Base-by-base conservation (phyloP, 2,329 filamentous ascomycete species). In the Calonectria leucothoes region DNA sequence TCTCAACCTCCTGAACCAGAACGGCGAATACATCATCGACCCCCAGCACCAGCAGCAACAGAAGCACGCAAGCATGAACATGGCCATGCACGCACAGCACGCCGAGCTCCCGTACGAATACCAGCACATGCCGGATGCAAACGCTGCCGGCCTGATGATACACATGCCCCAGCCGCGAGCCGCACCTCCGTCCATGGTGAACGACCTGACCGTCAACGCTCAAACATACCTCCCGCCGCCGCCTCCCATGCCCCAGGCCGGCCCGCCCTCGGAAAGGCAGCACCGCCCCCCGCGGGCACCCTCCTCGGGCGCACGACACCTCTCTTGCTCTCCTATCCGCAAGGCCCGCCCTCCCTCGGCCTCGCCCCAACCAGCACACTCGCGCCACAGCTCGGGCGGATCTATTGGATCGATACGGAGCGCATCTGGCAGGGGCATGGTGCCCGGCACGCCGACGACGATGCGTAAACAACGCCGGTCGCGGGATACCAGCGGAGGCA, bases 231-330 rank as follows among this genome's bases (percentile, higher is more conserved):
- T 85, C 12, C 81, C 82, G 7, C 82, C 82, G 25, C 84, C 82
- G 8, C 82, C 79, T 29, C 81, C 83, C 8, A 73, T 80, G 2
- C 78, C 79, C 0, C 76, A 76, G 7, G 74, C 73, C 48, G 63
- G 61, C 6, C 69, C 81, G n/a, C 75, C 77, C 25, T 75, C 81
- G 23, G 85, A 88, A 51, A 83, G 84, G 37, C 82, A 85, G 35
- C 85, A 85, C 37, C 86, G 87, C 15, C 88, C 88, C 66, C 89
- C 89, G 1, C 86, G 87, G 14, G 89, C 89, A 6, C 89, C 89
- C 2, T 90, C 89, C 1, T 89, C 89, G 0, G 89, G 89, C 3
- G 88, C 89, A 20, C 84, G 89, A 25, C 87, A 90, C 77, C 82
- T 86, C 74, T 85, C 82, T 35, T 82, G 80, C 69, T 85, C 82